Percentiles rank a stretch among this genome's conserved stretches.
These are phyloP conservation scores for Scytalidium sp. DNA, from an alignment of 2,329 filamentous ascomycete genomes.

Conservation along the genomic window DNA sequence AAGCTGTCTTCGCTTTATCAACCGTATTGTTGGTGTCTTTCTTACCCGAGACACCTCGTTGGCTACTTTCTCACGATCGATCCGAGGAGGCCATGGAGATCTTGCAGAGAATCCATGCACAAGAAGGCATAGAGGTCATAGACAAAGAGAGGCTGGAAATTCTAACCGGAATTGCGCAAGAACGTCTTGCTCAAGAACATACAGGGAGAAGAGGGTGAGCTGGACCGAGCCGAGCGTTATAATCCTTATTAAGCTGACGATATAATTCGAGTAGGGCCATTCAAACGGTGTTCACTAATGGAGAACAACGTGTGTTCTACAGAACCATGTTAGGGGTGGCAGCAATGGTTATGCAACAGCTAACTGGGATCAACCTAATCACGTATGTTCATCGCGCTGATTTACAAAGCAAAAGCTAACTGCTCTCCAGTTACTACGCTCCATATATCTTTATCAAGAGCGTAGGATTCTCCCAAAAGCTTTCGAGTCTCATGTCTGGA, in stretches of 20 bases:
- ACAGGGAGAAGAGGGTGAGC: neutral
- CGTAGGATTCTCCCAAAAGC: conserved; percentile 18
- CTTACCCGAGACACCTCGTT: conserved; percentile 3
- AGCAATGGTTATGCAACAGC: conserved; percentile 20
- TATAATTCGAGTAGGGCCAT: conserved; percentile 46
- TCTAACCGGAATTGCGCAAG: neutral
- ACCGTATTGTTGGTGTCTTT: conserved; percentile 23
- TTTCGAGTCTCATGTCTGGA: conserved; percentile 21
- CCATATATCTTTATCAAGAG: conserved; percentile 25
- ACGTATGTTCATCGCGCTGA: conserved; percentile 8
- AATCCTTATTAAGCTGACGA: no score
- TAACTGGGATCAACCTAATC: conserved; percentile 27
- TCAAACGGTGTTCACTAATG: conserved; percentile 20
- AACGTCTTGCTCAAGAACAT: neutral
- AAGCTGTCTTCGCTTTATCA: conserved; percentile 20
- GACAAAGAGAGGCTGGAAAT: neutral
- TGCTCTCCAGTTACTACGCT: conserved; percentile 20
- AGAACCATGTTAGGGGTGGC: neutral
- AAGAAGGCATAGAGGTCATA: conserved; percentile 25
- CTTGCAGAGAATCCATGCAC: conserved; percentile 29
- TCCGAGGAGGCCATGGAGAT: conserved; percentile 26
- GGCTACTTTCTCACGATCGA: conserved; percentile 1
- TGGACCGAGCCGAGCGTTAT: no score
- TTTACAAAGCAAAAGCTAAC: neutral
- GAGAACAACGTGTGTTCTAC: conserved; percentile 13